Evolutionary conservation across 1,284 basidiomycete species (phyloP).

Genomic region (Fomitopsis pinicola): DNA sequence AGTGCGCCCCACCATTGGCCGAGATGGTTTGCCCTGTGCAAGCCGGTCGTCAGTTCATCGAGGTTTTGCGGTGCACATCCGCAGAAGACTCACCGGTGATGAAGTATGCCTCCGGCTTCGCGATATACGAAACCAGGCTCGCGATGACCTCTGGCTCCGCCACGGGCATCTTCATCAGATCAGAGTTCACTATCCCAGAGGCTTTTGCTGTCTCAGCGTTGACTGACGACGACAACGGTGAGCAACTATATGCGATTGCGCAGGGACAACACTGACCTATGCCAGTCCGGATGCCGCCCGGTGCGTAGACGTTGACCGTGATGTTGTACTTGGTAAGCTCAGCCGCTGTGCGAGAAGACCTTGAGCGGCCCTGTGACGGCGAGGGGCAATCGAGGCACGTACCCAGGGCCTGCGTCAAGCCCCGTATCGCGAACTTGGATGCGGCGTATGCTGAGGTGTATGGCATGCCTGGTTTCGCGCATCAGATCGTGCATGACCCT

Average conservation of each 20-base stretch:
- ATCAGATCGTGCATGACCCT: not conserved
- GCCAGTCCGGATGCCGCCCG: not conserved
- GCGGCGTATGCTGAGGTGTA: conserved; percentile 6
- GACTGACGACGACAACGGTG: not conserved
- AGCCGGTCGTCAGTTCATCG: not conserved
- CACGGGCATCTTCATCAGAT: not conserved
- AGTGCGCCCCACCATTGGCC: not conserved
- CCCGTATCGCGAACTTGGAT: conserved; percentile 24
- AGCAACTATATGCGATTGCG: not conserved
- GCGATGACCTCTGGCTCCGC: conserved; percentile 1
- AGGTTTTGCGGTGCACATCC: not conserved
- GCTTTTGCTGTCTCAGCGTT: not conserved
- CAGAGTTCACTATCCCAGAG: not conserved
- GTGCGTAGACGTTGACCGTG: conserved; percentile 1
- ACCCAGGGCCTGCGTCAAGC: conserved; percentile 22
- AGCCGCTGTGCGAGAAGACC: not conserved
- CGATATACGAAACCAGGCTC: conserved; percentile 4
- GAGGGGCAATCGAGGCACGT: not conserved
- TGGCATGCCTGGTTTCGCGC: not conserved
- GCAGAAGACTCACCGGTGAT: conserved; percentile 1
- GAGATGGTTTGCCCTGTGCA: conserved; percentile 1
- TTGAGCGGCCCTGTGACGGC: not conserved
- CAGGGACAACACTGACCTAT: not conserved
- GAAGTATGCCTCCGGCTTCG: not conserved
- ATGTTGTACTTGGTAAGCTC: not conserved